Evolutionary conservation across 2,329 filamentous ascomycete species (phyloP), one percentile per base, ranked within the genome.

Genomic region (Zarea fungicola): DNA sequence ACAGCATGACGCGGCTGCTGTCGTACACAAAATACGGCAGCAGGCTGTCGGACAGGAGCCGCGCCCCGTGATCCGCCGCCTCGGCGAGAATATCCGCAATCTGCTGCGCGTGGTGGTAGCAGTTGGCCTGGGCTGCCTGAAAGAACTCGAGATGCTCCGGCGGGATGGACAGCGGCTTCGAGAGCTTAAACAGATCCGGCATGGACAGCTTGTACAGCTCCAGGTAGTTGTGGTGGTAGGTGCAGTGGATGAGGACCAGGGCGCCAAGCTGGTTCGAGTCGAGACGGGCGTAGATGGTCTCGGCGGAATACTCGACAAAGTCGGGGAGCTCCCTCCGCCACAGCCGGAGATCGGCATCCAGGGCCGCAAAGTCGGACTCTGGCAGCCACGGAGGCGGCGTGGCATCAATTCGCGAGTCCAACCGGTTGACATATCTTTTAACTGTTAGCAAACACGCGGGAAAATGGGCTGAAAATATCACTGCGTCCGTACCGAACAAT

Each of bases 11-110:
- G 5, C 72, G 64, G 42, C 68, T 73, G 53, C 71, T 73, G 47
- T 74, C 71, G 54, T 73, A 74, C 2, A 69, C 65, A 50, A 74
- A 74, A 14, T 70, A 72, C 1, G 71, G 71, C 25, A 73, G 61
- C 56, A 73, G 58, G 37, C 68, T 71, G 39, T 75, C 72, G 0
- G 70, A 69, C 21, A 75, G 53, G 29, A 70, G 65, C 4, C 65
- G 58, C 5, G 62, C 56, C 13, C 70, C 72, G 52, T 73, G 69
- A 31, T 66, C 64, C 3, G 65, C 65, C 7, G 69, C 66, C 45
- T 71, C 66, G 6, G 65, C 63, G 16, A 71, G 50, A 18, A 71
- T 69, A 7, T 58, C 58, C 3, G 69, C 62, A 29, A 70, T 69
- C 48, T 66, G 61, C 16, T 62, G 62, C 5, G 68, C 68, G 28